Conservation (phyloP, 2,329 filamentous ascomycete species). For the Gliomastix tumulicola region DNA sequence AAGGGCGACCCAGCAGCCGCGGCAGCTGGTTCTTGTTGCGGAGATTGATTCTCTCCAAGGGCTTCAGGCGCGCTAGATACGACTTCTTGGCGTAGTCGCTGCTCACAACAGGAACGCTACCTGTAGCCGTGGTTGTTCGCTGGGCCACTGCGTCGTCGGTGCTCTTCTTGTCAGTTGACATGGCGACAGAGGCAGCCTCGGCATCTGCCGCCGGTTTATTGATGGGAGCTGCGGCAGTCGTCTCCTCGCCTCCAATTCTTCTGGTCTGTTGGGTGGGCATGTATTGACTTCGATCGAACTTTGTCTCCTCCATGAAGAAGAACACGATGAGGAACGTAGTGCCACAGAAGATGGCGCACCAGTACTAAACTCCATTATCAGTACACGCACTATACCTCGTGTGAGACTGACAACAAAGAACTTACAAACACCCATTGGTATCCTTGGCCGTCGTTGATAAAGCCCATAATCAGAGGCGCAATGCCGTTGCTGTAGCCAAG, state of each 20-base stretch:
- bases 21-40: neutral
- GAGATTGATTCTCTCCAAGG: neutral
- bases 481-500: slow-evolving; percentile 11
- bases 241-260: too few relatives aligned
- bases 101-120: neutral
- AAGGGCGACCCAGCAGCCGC: slow-evolving; percentile 25
- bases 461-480: slow-evolving; percentile 2
- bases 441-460: slow-evolving; percentile 11
- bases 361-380: too few relatives aligned
- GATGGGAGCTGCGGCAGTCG: too few relatives aligned
- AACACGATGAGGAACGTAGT: slow-evolving; percentile 32
- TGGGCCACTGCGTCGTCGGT: neutral
- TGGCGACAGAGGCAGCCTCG: too few relatives aligned
- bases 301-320: slow-evolving; percentile 54
- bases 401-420: too few relatives aligned
- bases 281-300: slow-evolving; percentile 31
- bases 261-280: too few relatives aligned
- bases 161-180: neutral
- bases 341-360: slow-evolving; percentile 28
- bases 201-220: neutral
- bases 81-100: neutral
- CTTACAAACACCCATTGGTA: slow-evolving; percentile 16
- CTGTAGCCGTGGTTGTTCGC: neutral
- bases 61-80: neutral
- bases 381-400: too few relatives aligned